phyloP scores from a whole-genome alignment of 2,329 filamentous ascomycete species.

The Aspergillus pseudoviridinutans region DNA sequence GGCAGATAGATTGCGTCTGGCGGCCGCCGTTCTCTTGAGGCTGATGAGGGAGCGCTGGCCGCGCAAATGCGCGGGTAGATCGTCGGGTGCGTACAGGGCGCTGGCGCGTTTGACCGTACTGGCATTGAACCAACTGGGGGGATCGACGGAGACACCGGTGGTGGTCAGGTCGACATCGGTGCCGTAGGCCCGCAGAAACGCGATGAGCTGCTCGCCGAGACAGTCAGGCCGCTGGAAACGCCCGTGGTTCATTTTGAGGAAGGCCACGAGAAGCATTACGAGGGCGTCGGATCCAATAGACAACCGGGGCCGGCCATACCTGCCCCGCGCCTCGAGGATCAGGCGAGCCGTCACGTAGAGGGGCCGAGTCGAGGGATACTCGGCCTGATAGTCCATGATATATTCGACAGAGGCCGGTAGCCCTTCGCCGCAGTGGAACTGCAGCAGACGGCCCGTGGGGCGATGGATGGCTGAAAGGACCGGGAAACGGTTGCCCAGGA shows the following conservation, averaged over 20 bases:
- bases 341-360: slow-evolving; percentile 51
- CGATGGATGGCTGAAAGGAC: slow-evolving; percentile 40
- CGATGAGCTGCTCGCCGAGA: slow-evolving; percentile 43
- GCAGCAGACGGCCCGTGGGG: slow-evolving; percentile 48
- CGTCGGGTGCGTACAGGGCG: slow-evolving; percentile 8
- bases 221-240: slow-evolving; percentile 25
- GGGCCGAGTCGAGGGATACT: slow-evolving; percentile 47
- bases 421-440: slow-evolving; percentile 48
- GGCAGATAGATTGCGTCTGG: slow-evolving; percentile 23
- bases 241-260: slow-evolving; percentile 44
- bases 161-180: slow-evolving; percentile 42
- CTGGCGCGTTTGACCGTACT: slow-evolving; percentile 12
- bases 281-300: slow-evolving; percentile 53
- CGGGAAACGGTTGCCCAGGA: slow-evolving; percentile 25
- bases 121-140: slow-evolving; percentile 40
- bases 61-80: slow-evolving; percentile 25
- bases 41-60: slow-evolving; percentile 40
- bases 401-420: slow-evolving; percentile 37
- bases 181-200: slow-evolving; percentile 50
- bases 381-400: slow-evolving; percentile 45
- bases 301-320: slow-evolving; percentile 47
- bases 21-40: slow-evolving; percentile 29
- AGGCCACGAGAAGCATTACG: slow-evolving; percentile 55
- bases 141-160: slow-evolving; percentile 49
- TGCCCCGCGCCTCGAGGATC: slow-evolving; percentile 47